phyloP scores from a whole-genome alignment of 345 rosid genomes.

The Populus pruinosa region DNA sequence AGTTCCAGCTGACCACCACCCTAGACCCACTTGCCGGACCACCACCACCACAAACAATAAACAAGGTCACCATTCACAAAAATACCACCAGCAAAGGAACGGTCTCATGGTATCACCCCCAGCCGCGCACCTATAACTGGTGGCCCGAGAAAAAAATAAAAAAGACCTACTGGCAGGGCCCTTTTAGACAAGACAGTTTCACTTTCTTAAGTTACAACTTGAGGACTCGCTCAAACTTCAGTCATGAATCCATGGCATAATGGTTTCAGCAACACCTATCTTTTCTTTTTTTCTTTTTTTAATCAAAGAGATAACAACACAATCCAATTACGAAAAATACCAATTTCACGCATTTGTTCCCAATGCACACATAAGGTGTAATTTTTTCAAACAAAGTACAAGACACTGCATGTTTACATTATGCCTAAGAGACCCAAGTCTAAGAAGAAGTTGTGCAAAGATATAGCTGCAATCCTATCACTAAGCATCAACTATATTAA shows the following conservation, averaged over 20 bases:
- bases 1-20: neutral
- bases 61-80: neutral
- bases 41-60: neutral
- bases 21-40: neutral
- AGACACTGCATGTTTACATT: neutral
- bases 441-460: neutral
- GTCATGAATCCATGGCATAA: neutral
- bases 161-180: neutral
- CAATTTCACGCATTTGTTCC: neutral
- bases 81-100: neutral
- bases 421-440: neutral
- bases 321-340: neutral
- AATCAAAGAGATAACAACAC: neutral
- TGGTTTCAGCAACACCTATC: neutral
- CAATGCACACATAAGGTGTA: neutral
- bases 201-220: too few species aligned
- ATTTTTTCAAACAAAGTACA: too few species aligned
- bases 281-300: too few species aligned
- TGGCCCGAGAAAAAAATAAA: neutral
- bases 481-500: neutral
- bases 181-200: too few species aligned
- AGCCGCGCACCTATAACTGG: neutral
- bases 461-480: neutral
- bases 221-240: neutral
- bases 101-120: neutral